Conservation (phyloP, 306 rosid species). For the Malus fusca region DNA sequence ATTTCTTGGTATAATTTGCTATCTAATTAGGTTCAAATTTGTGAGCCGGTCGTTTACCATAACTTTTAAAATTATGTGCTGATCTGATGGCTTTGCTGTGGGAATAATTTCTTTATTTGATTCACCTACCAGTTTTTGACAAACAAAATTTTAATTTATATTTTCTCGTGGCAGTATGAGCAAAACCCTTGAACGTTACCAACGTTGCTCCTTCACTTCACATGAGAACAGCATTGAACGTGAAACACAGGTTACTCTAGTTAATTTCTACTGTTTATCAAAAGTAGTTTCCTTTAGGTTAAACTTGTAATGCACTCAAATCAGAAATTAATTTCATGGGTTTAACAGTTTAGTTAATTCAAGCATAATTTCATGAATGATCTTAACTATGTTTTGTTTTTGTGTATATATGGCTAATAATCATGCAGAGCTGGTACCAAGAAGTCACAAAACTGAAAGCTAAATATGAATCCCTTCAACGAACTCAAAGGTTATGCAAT, state of each 20-base stretch:
- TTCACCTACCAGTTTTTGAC: neutral
- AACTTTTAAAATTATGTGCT: too few species aligned
- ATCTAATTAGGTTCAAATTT: too few species aligned
- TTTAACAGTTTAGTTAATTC: too few species aligned
- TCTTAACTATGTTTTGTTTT: neutral
- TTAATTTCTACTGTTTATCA: neutral
- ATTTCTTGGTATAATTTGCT: too few species aligned
- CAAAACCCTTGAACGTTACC: slow-evolving; percentile 73
- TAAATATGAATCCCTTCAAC: slow-evolving; percentile 73
- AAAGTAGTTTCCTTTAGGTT: neutral
- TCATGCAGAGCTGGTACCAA: slow-evolving; percentile 67
- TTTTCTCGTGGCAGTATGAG: slow-evolving; percentile 22
- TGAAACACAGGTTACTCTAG: slow-evolving; percentile 57
- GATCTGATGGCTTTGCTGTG: neutral
- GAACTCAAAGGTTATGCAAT: slow-evolving; percentile 59
- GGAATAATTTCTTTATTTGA: neutral
- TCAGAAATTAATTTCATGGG: too few species aligned
- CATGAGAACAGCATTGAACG: slow-evolving; percentile 41
- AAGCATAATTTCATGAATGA: too few species aligned
- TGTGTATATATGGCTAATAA: neutral
- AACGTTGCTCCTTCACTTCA: slow-evolving; percentile 52
- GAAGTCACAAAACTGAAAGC: slow-evolving; percentile 65
- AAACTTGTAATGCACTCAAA: too few species aligned
- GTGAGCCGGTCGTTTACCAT: too few species aligned
- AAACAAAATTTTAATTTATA: neutral